These are phyloP conservation scores for Ogataea zsoltii DNA, from an alignment of 805 yeast genomes.

Conservation along the genomic window DNA sequence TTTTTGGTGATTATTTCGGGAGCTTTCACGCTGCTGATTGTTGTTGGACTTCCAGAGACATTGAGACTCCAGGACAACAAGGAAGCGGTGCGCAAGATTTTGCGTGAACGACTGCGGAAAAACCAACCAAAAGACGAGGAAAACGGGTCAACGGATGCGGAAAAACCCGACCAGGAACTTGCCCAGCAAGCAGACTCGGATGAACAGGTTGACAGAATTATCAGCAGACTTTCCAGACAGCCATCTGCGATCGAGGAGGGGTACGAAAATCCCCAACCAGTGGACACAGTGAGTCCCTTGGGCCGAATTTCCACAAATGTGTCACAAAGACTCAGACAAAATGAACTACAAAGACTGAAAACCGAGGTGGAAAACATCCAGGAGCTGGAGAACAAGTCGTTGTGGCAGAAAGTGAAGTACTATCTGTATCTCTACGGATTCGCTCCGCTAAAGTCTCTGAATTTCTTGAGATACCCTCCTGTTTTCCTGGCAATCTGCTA, in stretches of 20 bases:
- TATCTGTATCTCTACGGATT: slow-evolving; percentile 48
- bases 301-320: slow-evolving; percentile 32
- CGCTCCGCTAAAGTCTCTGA: slow-evolving; percentile 62
- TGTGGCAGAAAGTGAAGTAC: slow-evolving; percentile 25
- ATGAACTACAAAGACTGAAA: slow-evolving; percentile 22
- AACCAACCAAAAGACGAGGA: slow-evolving; percentile 18
- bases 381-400: slow-evolving; percentile 18
- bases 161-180: not conserved
- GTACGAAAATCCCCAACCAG: slow-evolving; percentile 20
- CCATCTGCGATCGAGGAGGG: slow-evolving; percentile 18
- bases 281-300: slow-evolving; percentile 39
- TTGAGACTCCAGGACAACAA: slow-evolving; percentile 61
- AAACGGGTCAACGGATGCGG: slow-evolving; percentile 9
- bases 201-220: slow-evolving; percentile 34
- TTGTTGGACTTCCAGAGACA: slow-evolving; percentile 77
- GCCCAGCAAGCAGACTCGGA: slow-evolving; percentile 10
- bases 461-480: slow-evolving; percentile 70
- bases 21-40: slow-evolving; percentile 46
- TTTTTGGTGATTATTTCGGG: slow-evolving; percentile 70
- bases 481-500: slow-evolving; percentile 64
- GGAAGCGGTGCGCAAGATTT: slow-evolving; percentile 49
- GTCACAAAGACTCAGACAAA: slow-evolving; percentile 21
- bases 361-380: slow-evolving; percentile 24
- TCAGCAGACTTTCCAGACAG: slow-evolving; percentile 36
- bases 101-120: slow-evolving; percentile 38